These are phyloP conservation scores for Lagerstroemia speciosa DNA, from an alignment of 345 rosid genomes.

Conservation along the genomic window DNA sequence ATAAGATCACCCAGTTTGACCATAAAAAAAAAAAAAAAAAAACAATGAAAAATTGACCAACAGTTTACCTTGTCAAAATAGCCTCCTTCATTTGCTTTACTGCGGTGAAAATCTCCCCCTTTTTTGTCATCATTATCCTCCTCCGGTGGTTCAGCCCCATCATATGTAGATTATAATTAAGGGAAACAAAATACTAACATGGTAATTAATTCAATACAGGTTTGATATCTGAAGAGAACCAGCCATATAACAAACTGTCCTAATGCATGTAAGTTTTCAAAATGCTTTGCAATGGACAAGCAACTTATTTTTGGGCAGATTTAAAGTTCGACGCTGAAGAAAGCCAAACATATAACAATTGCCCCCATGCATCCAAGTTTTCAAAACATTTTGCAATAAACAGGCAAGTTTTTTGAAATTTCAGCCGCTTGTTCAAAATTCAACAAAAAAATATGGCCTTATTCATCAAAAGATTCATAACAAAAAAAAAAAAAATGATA, in stretches of 20 bases:
- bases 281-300: neutral
- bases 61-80: slow-evolving; percentile 57
- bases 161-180: slow-evolving; percentile 48
- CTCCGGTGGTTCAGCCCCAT: slow-evolving; percentile 51
- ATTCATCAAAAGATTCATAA: neutral
- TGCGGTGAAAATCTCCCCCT: slow-evolving; percentile 23
- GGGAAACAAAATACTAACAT: slow-evolving; percentile 20
- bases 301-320: neutral
- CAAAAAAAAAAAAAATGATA: too few relatives aligned
- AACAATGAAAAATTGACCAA: neutral
- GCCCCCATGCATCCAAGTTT: too few relatives aligned
- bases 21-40: slow-evolving; percentile 1
- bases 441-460: neutral
- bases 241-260: neutral
- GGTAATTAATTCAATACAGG: slow-evolving; percentile 6
- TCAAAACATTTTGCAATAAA: too few relatives aligned
- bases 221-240: neutral
- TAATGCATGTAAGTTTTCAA: neutral
- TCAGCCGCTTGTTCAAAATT: neutral
- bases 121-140: slow-evolving; percentile 47
- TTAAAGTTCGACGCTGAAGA: too few relatives aligned
- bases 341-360: too few relatives aligned
- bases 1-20: neutral
- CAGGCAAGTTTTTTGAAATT: neutral
- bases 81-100: slow-evolving; percentile 55